phyloP scores from a whole-genome alignment of 192 early-diverging fungal species.

The Linnemannia exigua region DNA sequence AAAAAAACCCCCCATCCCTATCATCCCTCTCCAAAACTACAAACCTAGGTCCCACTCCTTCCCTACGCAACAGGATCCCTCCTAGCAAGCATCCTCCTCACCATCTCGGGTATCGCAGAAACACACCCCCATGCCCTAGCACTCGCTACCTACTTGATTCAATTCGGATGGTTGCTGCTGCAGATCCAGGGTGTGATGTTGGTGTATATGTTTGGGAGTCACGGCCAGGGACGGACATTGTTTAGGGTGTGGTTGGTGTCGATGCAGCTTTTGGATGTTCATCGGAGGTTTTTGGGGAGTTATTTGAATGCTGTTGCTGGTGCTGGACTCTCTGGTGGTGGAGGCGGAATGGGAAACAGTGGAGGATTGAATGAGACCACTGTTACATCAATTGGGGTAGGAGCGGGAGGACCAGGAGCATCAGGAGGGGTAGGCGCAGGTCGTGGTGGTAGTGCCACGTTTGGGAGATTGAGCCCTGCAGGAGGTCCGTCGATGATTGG shows the following conservation, averaged over 20 bases:
- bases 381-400: background rate
- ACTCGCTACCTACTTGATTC: constrained; percentile 39
- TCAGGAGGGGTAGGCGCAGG: background rate
- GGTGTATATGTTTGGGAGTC: constrained; percentile 31
- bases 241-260: constrained; percentile 43
- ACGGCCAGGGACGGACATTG: constrained; percentile 11
- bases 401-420: background rate
- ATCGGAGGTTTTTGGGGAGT: constrained; percentile 20
- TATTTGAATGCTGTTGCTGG: background rate
- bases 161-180: constrained; percentile 42
- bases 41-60: constrained; percentile 36
- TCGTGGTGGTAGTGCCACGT: background rate
- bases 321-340: background rate
- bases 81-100: constrained; percentile 43
- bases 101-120: constrained; percentile 48
- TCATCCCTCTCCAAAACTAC: background rate
- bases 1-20: background rate
- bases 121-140: constrained; percentile 43
- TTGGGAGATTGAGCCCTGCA: background rate
- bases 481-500: background rate
- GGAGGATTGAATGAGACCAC: background rate
- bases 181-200: constrained; percentile 39
- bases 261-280: constrained; percentile 39
- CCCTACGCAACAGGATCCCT: constrained; percentile 49
- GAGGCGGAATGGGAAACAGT: background rate